Evolutionary conservation across 495 filamentous ascomycete species (phyloP), one percentile per base, ranked within the genome.

Genomic region (Xylaria curta): DNA sequence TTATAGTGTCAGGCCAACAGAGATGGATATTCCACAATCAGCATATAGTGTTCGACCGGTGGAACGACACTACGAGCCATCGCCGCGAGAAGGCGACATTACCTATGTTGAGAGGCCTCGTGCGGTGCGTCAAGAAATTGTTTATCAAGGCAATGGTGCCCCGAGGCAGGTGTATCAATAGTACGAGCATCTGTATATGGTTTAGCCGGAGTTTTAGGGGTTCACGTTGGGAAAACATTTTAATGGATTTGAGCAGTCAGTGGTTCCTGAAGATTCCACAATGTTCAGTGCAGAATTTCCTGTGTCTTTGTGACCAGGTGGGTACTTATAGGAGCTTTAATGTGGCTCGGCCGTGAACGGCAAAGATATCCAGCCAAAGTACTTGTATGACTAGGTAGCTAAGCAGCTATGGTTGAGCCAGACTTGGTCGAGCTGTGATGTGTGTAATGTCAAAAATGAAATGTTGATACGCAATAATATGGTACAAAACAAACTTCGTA

Each of bases 51-150:
- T 76, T 54, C 78, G 77, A 24, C 81, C 83, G 2, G 72, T 73
- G 66, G 82, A 82, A 36, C 74, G 80, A 71, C 82, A 81, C 72
- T 83, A 83, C 64, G 81, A 81, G 47, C 78, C 77, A 53, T 75
- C 74, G 19, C 76, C 74, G 38, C 79, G 78, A 47, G 83, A 82
- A 44, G 84, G 82, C 15, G 84, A 88, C 58, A 76, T 85, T 62
- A 76, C 82, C n/a, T 86, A 81, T 60, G 76, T 86, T 68, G 85
- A 87, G 44, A 76, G 78, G 13, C 79, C 81, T 13, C 78, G 78
- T 38, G 78, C 78, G 66, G 77, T 76, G 33, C 69, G 76, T 24
- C 81, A 79, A 26, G 81, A 82, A 6, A 70, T 82, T 26, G 74
- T 84, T 7, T 84, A 83, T 65, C 63, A 76, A 7, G 79, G 82